Evolutionary conservation across 805 yeast species (phyloP), one percentile per base, ranked within the genome.

Genomic region (Yamadazyma akitaensis): DNA sequence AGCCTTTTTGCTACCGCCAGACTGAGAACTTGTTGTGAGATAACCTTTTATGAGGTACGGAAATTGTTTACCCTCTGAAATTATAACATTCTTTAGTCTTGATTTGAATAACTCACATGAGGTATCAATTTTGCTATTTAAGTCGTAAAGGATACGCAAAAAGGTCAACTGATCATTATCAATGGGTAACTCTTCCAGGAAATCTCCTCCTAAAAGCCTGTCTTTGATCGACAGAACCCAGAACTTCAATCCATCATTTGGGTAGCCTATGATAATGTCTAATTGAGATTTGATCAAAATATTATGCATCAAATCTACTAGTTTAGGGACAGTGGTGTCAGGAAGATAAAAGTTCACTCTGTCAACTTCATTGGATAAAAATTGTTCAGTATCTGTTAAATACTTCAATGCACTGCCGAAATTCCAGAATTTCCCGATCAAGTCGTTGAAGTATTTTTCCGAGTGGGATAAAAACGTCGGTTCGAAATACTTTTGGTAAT

Each of bases 401-500:
- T 84, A 86, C 2, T 74, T 65, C 0, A 82, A 58, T 0, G 91
- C 88, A 47, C 56, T 77, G 61, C 45, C 64, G 61, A 40, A 59
- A 51, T 31, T 70, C 38, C 80, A 56, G 31, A 78, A 62, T 13
- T 77, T 78, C 3, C 53, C 59, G 0, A 85, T 72, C 11, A 78
- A 65, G 8, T 59, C 59, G 12, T 67, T 58, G 58, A 84, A 91
- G 60, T 77, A 88, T 1, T 64, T 62, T 46, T 73, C 77, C 0
- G 92, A 79, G 28, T 73, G 73, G 3, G 68, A 59, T 42, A 88
- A 57, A 37, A 88, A 74, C 42, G 61, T 65, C 0, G 88, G 90
- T 55, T 88, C 96, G 60, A 90, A 85, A 37, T 68, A 73, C 16
- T 72, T 75, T 21, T 73, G 67, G 57, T 85, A 89, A 52, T 81